These are phyloP conservation scores for Fusarium domesticum DNA, from an alignment of 2,329 filamentous ascomycete species.

Conservation along the genomic window DNA sequence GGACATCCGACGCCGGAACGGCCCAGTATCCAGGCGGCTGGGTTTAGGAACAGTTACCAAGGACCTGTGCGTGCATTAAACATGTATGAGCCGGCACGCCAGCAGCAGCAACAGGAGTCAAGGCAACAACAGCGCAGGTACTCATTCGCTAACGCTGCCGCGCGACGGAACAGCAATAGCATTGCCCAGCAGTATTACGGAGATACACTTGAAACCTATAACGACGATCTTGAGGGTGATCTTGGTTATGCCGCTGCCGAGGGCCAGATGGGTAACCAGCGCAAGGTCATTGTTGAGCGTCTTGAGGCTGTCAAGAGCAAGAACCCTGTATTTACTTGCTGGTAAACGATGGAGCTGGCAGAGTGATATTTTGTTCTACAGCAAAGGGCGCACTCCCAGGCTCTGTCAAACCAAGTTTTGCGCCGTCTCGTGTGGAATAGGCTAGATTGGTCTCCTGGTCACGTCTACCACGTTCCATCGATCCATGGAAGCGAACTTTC, in stretches of 20 bases:
- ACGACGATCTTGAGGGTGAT: slow-evolving; percentile 84
- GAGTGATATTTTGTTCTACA: neutral
- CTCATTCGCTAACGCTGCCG: slow-evolving; percentile 50
- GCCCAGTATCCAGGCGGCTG: slow-evolving; percentile 18
- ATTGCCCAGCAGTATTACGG: slow-evolving; percentile 54
- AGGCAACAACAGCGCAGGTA: slow-evolving; percentile 49
- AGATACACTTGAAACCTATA: slow-evolving; percentile 56
- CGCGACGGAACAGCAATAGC: slow-evolving; percentile 47
- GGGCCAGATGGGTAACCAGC: slow-evolving; percentile 85
- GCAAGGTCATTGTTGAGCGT: slow-evolving; percentile 95
- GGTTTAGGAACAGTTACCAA: slow-evolving; percentile 39
- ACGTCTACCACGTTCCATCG: too few relatives aligned
- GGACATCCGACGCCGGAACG: slow-evolving; percentile 20
- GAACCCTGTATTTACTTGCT: slow-evolving; percentile 97
- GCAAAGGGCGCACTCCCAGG: too few relatives aligned
- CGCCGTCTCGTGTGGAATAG: neutral
- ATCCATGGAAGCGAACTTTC: too few relatives aligned
- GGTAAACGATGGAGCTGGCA: slow-evolving; percentile 48
- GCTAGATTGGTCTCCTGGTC: neutral
- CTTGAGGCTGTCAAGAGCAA: slow-evolving; percentile 93
- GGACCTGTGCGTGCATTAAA: slow-evolving; percentile 41
- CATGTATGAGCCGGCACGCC: slow-evolving; percentile 45
- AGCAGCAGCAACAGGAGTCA: slow-evolving; percentile 35
- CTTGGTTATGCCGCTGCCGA: slow-evolving; percentile 91
- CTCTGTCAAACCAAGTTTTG: neutral